Percentiles rank a stretch among this genome's conserved stretches.
Evolutionary conservation across 371 early-diverging fungal genomes (phyloP).

Genomic region (Actinomortierella wolfii): DNA sequence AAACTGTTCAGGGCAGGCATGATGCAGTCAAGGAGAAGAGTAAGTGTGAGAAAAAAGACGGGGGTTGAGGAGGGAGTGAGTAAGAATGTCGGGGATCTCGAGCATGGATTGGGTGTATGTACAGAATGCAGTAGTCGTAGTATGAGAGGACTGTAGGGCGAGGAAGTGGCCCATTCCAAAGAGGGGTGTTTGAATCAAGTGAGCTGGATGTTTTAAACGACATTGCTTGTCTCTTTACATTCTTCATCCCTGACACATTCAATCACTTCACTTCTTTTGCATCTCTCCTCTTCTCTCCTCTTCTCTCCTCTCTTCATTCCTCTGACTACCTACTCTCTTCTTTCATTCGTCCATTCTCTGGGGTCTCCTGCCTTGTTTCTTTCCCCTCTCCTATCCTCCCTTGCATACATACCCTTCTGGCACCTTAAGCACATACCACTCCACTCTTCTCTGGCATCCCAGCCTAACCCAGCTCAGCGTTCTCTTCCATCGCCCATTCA

Average conservation of each 20-base stretch:
- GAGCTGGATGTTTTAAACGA: no score
- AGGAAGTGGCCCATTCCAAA: no score
- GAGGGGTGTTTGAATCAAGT: no score
- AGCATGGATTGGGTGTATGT: no score
- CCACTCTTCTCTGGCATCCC: neutral
- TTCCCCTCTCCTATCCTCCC: neutral
- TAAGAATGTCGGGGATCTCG: no score
- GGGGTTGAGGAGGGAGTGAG: no score
- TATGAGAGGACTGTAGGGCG: no score
- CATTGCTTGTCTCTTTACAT: neutral
- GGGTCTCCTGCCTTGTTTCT: neutral
- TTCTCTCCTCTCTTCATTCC: neutral
- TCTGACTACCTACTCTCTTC: slow-evolving; percentile 3
- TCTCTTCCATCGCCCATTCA: neutral
- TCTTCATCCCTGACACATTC: neutral
- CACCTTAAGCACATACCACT: neutral
- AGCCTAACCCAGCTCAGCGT: neutral
- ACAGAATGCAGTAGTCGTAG: no score
- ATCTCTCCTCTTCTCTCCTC: neutral
- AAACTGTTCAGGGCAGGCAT: no score
- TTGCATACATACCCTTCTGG: neutral
- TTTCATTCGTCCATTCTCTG: neutral
- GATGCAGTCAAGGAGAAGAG: no score
- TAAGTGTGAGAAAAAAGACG: no score
- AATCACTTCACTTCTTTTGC: neutral